Percentiles rank a stretch among this genome's conserved stretches.
Conservation (phyloP, 164 flowering plant species). For the Kalanchoe fedtschenkoi region DNA sequence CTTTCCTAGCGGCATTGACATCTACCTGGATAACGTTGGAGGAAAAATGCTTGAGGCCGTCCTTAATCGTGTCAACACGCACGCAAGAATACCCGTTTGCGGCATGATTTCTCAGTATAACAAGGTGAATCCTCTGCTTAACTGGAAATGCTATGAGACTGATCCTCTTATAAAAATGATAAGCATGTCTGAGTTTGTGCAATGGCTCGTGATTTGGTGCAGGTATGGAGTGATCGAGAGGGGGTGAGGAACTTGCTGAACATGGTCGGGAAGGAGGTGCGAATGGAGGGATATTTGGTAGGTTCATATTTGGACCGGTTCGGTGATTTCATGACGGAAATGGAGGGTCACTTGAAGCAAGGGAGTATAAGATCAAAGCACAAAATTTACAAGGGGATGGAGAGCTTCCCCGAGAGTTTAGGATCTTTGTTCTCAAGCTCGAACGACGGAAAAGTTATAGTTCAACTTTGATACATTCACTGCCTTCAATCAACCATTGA, state of each 20-base stretch:
- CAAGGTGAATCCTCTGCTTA: constrained; percentile 16
- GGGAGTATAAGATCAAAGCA: constrained; percentile 27
- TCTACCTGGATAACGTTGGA: constrained; percentile 39
- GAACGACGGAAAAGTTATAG: constrained; percentile 28
- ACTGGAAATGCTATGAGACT: background rate
- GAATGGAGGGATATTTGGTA: constrained; percentile 36
- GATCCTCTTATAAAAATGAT: background rate
- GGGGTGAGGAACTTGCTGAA: constrained; percentile 41
- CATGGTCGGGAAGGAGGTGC: constrained; percentile 36
- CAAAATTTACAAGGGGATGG: constrained; percentile 25
- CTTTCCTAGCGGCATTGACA: constrained; percentile 41
- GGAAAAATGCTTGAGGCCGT: constrained; percentile 44
- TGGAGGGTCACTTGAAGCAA: constrained; percentile 25
- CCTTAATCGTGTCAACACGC: constrained; percentile 22
- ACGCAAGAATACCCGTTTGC: constrained; percentile 28
- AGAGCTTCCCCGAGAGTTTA: constrained; percentile 30
- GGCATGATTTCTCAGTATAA: constrained; percentile 46
- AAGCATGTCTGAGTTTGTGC: background rate
- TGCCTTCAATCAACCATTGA: no score
- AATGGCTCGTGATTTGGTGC: background rate
- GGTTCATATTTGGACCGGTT: constrained; percentile 22
- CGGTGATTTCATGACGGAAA: constrained; percentile 26
- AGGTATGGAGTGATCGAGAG: constrained; percentile 32
- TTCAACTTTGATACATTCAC: constrained; percentile 15
- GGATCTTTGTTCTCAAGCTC: constrained; percentile 30